Evolutionary conservation across 1,139 yeast genomes (phyloP).

Genomic region (Candida dubliniensis): DNA sequence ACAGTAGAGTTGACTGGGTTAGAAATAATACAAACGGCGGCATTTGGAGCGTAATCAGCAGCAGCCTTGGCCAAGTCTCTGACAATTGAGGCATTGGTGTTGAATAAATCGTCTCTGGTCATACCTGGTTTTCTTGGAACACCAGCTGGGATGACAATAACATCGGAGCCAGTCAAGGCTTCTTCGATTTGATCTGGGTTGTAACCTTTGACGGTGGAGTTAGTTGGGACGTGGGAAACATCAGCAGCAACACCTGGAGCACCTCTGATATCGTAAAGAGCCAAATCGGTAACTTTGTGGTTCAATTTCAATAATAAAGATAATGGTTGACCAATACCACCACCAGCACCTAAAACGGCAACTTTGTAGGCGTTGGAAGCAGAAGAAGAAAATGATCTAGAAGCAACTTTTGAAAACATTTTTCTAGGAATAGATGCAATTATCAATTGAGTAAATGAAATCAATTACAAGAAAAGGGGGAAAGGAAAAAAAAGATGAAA

Average conservation of each 20-base stretch:
- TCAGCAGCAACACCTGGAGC: conserved; percentile 94
- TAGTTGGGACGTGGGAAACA: conserved; percentile 85
- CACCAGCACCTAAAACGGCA: conserved; percentile 77
- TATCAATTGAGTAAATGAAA: conserved; percentile 7
- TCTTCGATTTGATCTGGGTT: conserved; percentile 60
- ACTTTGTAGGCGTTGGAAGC: conserved; percentile 69
- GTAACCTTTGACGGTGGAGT: conserved; percentile 67
- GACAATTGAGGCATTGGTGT: conserved; percentile 89
- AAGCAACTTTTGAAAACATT: conserved; percentile 52
- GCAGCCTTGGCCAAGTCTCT: conserved; percentile 79
- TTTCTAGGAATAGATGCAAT: background rate
- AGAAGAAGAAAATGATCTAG: conserved; percentile 66
- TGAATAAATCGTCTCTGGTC: conserved; percentile 95
- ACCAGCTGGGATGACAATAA: conserved; percentile 93
- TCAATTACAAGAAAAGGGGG: background rate
- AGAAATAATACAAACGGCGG: conserved; percentile 76
- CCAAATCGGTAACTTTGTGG: conserved; percentile 59
- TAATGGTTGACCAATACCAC: conserved; percentile 93
- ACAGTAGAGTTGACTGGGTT: conserved; percentile 97
- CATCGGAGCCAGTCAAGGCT: conserved; percentile 71
- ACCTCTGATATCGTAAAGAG: conserved; percentile 86
- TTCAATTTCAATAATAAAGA: conserved; percentile 77
- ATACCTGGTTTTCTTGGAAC: conserved; percentile 98
- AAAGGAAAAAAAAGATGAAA: conserved; percentile 4
- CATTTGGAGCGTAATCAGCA: conserved; percentile 71